Evolutionary conservation across 768 basidiomycete genomes (phyloP).

Genomic region (Chalciporus piperatus): DNA sequence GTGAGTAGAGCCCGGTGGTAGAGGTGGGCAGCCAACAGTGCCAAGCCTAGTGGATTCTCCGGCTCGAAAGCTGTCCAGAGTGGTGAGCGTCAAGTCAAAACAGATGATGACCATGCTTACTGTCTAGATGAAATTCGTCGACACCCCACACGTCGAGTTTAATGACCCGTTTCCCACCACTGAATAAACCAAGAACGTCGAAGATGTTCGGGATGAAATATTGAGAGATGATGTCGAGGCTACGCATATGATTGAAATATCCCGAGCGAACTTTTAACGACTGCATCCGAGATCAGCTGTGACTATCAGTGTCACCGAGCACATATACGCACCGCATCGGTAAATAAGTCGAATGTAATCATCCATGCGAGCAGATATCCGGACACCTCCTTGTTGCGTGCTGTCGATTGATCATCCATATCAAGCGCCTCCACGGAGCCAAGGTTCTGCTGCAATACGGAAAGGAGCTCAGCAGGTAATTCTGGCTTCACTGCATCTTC

Average conservation of each 20-base stretch:
- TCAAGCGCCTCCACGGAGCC: slow-evolving; percentile 39
- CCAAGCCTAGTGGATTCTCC: slow-evolving; percentile 48
- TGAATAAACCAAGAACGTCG: slow-evolving; percentile 62
- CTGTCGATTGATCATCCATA: slow-evolving; percentile 37
- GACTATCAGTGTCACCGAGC: too few species aligned
- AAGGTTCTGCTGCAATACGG: slow-evolving; percentile 53
- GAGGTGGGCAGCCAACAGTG: slow-evolving; percentile 78
- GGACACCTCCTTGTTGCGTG: slow-evolving; percentile 42
- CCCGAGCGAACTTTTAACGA: slow-evolving; percentile 82
- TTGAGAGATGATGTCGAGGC: slow-evolving; percentile 56
- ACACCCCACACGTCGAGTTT: slow-evolving; percentile 85
- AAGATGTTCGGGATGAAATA: slow-evolving; percentile 74
- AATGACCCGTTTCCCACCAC: slow-evolving; percentile 61
- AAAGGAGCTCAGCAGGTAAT: slow-evolving; percentile 66
- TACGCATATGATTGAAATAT: slow-evolving; percentile 85
- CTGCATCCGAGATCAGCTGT: slow-evolving; percentile 38
- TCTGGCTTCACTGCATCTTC: slow-evolving; percentile 51
- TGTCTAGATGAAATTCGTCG: slow-evolving; percentile 75
- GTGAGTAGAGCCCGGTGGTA: slow-evolving; percentile 85
- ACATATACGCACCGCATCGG: slow-evolving; percentile 63
- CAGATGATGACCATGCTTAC: slow-evolving; percentile 40
- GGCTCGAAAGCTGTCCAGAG: slow-evolving; percentile 53
- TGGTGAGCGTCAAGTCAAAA: background rate
- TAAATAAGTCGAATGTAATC: slow-evolving; percentile 82
- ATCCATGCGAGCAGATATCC: slow-evolving; percentile 86